These are phyloP conservation scores for Zygoascus ofunaensis DNA, from an alignment of 805 yeast species.

Conservation along the genomic window DNA sequence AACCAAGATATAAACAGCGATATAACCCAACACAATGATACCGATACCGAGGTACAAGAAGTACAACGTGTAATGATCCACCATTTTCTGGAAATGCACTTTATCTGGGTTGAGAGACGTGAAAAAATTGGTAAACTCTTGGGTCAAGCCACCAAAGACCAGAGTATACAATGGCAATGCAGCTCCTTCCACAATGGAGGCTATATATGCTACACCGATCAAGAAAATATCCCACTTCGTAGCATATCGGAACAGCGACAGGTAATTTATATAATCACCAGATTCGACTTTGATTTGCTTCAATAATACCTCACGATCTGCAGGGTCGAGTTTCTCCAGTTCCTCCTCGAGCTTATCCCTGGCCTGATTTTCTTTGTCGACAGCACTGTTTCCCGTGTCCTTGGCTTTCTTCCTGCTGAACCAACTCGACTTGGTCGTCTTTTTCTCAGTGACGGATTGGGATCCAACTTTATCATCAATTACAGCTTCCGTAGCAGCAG, in stretches of 20 bases:
- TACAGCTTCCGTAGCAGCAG: no score
- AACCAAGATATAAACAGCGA: conserved; percentile 31
- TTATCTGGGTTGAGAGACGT: conserved; percentile 18
- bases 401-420: no score
- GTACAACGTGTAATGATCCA: conserved; percentile 31
- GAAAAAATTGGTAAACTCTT: conserved; percentile 28
- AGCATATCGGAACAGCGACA: conserved; percentile 30
- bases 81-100: conserved; percentile 26
- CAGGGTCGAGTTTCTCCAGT: conserved; percentile 19
- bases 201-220: conserved; percentile 24
- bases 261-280: conserved; percentile 18
- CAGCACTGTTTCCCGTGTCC: neutral
- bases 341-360: neutral
- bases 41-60: conserved; percentile 35
- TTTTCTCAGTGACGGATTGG: no score
- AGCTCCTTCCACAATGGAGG: conserved; percentile 32
- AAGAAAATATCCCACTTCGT: conserved; percentile 23
- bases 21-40: conserved; percentile 23
- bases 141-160: conserved; percentile 34
- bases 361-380: neutral
- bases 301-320: conserved; percentile 28
- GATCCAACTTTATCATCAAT: no score
- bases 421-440: no score
- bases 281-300: conserved; percentile 24
- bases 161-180: conserved; percentile 34